A percentile compares a stretch with the other conserved stretches of the same genome.
Conservation (phyloP, 2,329 filamentous ascomycete genomes). For the Mollisia scopiformis region DNA sequence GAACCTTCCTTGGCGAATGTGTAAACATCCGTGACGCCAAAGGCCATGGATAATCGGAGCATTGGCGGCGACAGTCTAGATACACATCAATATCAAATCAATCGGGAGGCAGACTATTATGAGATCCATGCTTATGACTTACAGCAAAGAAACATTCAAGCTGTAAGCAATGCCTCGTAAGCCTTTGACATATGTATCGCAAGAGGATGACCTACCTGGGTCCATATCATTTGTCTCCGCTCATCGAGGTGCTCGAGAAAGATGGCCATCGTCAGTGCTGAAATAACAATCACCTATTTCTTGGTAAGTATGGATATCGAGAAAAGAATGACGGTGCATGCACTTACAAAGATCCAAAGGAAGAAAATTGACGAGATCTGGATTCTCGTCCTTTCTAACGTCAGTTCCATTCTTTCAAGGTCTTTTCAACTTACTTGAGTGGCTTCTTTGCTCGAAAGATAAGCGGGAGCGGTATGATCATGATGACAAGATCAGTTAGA, state of each 20-base stretch:
- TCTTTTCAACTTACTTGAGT: constrained; percentile 3
- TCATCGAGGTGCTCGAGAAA: constrained; percentile 4
- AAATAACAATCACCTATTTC: constrained; percentile 19
- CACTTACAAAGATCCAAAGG: constrained; percentile 17
- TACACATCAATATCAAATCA: neutral
- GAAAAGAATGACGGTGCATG: neutral
- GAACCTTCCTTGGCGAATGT: constrained; percentile 17
- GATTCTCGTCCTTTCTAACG: constrained; percentile 13
- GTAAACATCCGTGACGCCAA: constrained; percentile 21
- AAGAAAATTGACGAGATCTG: constrained; percentile 19
- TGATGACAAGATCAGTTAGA: constrained; percentile 21
- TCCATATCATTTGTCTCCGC: constrained; percentile 24
- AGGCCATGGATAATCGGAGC: constrained; percentile 27
- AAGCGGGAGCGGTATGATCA: constrained; percentile 25
- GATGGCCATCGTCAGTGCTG: constrained; percentile 15
- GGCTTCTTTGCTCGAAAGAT: constrained; percentile 18
- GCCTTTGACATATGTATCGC: neutral
- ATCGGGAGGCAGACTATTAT: neutral
- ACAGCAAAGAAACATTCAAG: constrained; percentile 30
- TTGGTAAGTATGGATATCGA: neutral
- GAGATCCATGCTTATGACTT: neutral
- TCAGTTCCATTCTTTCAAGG: neutral
- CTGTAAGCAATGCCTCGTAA: constrained; percentile 6
- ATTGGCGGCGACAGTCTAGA: constrained; percentile 28
- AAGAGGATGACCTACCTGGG: constrained; percentile 10